Evolutionary conservation across 441 rosid species (phyloP), one percentile per base, ranked within the genome.

Genomic region (Corymbia calophylla): DNA sequence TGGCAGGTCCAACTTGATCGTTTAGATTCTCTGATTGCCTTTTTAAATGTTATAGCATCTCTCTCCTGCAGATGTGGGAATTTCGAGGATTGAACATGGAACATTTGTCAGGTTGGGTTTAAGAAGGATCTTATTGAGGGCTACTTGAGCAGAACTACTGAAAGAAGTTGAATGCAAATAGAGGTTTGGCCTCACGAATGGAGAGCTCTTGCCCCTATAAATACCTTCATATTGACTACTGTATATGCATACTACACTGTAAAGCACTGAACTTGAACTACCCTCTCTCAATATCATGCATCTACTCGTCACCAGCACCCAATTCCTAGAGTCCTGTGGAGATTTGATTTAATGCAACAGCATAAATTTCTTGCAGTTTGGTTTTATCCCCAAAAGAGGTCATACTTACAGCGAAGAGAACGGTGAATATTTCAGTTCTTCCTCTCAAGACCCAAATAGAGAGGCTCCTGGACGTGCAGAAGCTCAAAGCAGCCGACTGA

Each of bases 371-470:
- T 77, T 77, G 53, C 17, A 53, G 84, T 77, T 77, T 8, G 18
- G n/a, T 77, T 77, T 44, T 77, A 17, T 53, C 39, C 31, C 55
- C 3, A 17, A 88, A 88, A 44, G n/a, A 9, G 16, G 18, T 48
- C 87, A 55, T 80, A 88, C 96, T 94, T 84, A 95, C 97, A 32
- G 94, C 91, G 86, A 93, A 94, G 60, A 93, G 87, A 53, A 95
- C 91, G 14, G 91, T 85, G 88, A 93, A 35, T 73, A 95, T 56
- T 73, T 94, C 93, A 53, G 93, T 89, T 85, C 88, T 94, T 15
- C 94, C 95, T 89, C 91, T 91, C 56, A 95, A 84, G 54, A 94
- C 77, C 96, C 96, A 95, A 90, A 92, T 89, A 48, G 92, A 87
- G 32, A 77, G 87, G 87, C 92, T 92, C 88, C 93, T 92, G 90